phyloP scores from a whole-genome alignment of 192 early-diverging fungal species.

The Obelidium mucronatum region DNA sequence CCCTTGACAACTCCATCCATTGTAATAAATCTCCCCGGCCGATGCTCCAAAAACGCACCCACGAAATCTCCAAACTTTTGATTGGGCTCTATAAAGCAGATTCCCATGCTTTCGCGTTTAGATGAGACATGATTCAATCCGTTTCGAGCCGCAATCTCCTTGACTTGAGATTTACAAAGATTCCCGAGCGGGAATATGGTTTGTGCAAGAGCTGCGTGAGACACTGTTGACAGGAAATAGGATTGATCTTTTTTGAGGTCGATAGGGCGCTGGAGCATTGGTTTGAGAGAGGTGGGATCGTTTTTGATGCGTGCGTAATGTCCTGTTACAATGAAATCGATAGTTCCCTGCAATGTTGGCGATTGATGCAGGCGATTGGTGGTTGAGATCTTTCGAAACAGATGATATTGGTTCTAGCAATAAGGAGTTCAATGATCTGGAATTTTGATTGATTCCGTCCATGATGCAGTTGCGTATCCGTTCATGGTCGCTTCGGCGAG shows the following conservation, averaged over 20 bases:
- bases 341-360: not conserved
- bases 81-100: constrained; percentile 91
- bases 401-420: no score
- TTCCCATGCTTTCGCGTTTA: constrained; percentile 92
- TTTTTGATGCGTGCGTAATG: constrained; percentile 65
- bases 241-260: constrained; percentile 92
- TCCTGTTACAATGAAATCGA: constrained; percentile 68
- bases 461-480: no score
- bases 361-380: not conserved
- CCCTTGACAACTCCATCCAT: constrained; percentile 48
- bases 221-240: constrained; percentile 85
- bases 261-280: constrained; percentile 39
- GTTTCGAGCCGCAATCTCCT: constrained; percentile 64
- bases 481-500: not conserved
- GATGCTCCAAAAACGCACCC: constrained; percentile 62
- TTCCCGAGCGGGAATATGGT: constrained; percentile 85
- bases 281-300: not conserved
- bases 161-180: constrained; percentile 76
- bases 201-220: constrained; percentile 47
- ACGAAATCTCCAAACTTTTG: constrained; percentile 82
- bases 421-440: no score
- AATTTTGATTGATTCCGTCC: no score
- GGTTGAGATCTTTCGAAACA: no score
- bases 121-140: constrained; percentile 66
- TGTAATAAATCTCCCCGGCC: constrained; percentile 51